Evolutionary conservation across 2,329 filamentous ascomycete species (phyloP).

Genomic region (Hymenotorrendiella dingleyae): DNA sequence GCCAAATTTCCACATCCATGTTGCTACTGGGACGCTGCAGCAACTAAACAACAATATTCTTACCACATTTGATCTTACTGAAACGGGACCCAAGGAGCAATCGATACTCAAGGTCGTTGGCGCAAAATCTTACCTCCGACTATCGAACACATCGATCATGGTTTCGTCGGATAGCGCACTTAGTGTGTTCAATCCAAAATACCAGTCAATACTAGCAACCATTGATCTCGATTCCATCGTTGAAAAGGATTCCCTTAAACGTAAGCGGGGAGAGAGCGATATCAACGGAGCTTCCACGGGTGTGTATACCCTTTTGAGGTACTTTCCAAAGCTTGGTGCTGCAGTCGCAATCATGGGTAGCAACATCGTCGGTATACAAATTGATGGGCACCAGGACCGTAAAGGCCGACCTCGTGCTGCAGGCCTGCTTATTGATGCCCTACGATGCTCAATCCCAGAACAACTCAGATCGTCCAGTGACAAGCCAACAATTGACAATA

Average conservation of each 20-base stretch:
- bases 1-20: conserved; percentile 49
- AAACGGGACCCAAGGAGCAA: conserved; percentile 54
- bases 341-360: conserved; percentile 59
- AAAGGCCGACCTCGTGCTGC: conserved; percentile 49
- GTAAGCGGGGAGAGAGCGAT: conserved; percentile 19
- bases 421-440: conserved; percentile 66
- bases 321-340: conserved; percentile 61
- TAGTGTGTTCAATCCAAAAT: conserved; percentile 64
- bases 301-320: conserved; percentile 45
- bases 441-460: conserved; percentile 56
- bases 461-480: conserved; percentile 24
- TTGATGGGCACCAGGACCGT: conserved; percentile 55
- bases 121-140: conserved; percentile 56
- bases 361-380: conserved; percentile 61
- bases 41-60: conserved; percentile 50
- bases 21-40: conserved; percentile 57
- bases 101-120: conserved; percentile 47
- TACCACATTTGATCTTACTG: conserved; percentile 57
- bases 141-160: conserved; percentile 62
- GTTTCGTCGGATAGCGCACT: conserved; percentile 51
- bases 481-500: conserved; percentile 3
- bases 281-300: conserved; percentile 9
- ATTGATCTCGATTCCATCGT: conserved; percentile 27
- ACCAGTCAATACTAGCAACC: conserved; percentile 44
- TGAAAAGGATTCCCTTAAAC: conserved; percentile 20